Evolutionary conservation across 2,329 filamentous ascomycete species (phyloP).

Genomic region (Colletotrichum costaricense): DNA sequence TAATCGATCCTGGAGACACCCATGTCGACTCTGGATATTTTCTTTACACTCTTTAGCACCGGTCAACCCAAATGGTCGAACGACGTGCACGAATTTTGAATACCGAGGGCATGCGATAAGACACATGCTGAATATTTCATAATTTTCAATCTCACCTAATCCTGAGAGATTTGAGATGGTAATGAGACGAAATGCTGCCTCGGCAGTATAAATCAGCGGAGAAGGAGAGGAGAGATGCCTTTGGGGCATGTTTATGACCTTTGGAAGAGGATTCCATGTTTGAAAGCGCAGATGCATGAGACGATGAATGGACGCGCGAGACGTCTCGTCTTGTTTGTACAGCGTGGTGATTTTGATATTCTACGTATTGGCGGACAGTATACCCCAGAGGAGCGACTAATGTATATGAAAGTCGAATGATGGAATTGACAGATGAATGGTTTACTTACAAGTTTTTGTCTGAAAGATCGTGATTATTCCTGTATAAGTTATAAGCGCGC

Average conservation of each 20-base stretch:
- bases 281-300: conserved; percentile 40
- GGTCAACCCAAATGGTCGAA: not conserved
- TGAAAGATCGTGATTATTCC: too few relatives aligned
- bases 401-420: conserved; percentile 40
- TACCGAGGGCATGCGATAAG: conserved; percentile 37
- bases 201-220: not conserved
- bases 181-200: not conserved
- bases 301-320: conserved; percentile 28
- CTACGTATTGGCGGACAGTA: conserved; percentile 43
- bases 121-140: conserved; percentile 33
- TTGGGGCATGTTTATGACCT: conserved; percentile 2
- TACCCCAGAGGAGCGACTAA: conserved; percentile 51
- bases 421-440: conserved; percentile 1
- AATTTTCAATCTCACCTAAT: conserved; percentile 2
- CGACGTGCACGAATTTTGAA: conserved; percentile 15
- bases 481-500: not conserved
- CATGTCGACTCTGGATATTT: not conserved
- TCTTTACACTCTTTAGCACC: conserved; percentile 16
- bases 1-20: not conserved
- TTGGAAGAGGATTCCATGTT: conserved; percentile 5
- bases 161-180: not conserved
- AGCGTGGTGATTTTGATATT: conserved; percentile 44
- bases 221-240: not conserved
- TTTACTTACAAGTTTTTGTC: not conserved
- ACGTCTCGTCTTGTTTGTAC: conserved; percentile 40